phyloP scores from a whole-genome alignment of 2,329 filamentous ascomycete genomes.

The Fusarium dimerum region DNA sequence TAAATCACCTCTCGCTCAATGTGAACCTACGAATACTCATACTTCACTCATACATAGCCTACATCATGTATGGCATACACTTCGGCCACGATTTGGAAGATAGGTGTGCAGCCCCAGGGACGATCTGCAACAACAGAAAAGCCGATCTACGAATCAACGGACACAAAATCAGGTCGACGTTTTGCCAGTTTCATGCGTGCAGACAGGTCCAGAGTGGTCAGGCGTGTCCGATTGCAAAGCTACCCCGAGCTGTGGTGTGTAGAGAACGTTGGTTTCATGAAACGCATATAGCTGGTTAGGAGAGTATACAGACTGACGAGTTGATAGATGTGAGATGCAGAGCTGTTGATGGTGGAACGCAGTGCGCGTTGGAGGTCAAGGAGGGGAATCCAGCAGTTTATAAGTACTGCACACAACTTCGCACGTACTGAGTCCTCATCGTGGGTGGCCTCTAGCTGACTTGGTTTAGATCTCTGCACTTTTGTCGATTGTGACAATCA shows the following conservation, averaged over 20 bases:
- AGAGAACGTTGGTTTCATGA: conserved; percentile 23
- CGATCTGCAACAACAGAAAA: conserved; percentile 20
- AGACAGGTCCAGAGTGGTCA: conserved; percentile 22
- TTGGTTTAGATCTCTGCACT: conserved; percentile 29
- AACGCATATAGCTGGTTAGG: no score
- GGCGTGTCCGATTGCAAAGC: conserved; percentile 23
- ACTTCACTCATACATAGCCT: no score
- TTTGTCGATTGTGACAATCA: conserved; percentile 25
- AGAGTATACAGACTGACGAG: conserved; percentile 4
- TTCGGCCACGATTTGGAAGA: neutral
- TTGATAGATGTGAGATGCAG: conserved; percentile 23
- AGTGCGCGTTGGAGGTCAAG: conserved; percentile 24
- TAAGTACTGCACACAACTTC: conserved; percentile 29
- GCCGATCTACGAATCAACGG: conserved; percentile 15
- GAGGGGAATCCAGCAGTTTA: conserved; percentile 13
- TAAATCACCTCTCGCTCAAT: no score
- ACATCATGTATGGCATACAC: no score
- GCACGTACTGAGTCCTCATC: conserved; percentile 7
- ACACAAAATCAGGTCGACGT: conserved; percentile 16
- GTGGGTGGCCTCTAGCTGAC: conserved; percentile 1
- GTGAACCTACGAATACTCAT: no score
- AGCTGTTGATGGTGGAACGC: conserved; percentile 24
- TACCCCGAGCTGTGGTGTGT: conserved; percentile 23
- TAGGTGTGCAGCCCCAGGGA: conserved; percentile 25
- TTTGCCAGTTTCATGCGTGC: conserved; percentile 30